Evolutionary conservation across 2,329 filamentous ascomycete genomes (phyloP), one percentile per base, ranked within the genome.

Genomic region (Arthroderma uncinatum): DNA sequence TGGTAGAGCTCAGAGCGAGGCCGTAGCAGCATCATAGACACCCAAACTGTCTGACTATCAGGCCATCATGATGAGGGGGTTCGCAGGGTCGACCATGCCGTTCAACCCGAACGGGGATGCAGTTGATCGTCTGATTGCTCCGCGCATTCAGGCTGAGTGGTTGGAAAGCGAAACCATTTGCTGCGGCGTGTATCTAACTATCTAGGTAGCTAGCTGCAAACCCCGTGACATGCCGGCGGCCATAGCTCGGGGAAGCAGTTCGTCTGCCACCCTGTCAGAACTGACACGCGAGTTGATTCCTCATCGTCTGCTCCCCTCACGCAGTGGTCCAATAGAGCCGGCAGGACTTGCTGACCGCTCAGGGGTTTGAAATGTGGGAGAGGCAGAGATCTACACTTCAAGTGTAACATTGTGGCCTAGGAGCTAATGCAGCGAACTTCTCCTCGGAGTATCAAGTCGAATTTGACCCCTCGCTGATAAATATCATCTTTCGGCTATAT

Each of bases 251-350:
- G 34, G 14, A 12, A 37, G 34, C 34, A 37, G 9, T 37, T 37
- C 14, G 9, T 37, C 34, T 10, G 14, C 34, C 4, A 50, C 14
- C 4, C 9, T 47, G n/a, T 25, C 47, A 19, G 2, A 16, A 7
- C 47, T 34, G 28, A 33, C 47, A 50, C n/a, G 25, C 47, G 23
- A 33, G 25, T 30, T 50, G 47, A 50, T 50, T 50, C 47, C 47
- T 50, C 47, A 50, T 30, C 47, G 8, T 19, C 25, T 25, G 6
- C n/a, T n/a, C 25, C 9, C 47, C 25, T 33, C 8, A 10, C 9
- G 47, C 5, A 50, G 28, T 16, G 28, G 23, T 33, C 47, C 47
- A 50, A 50, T 50, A 50, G 47, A 25, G 12, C 25, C 6, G 8
- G 47, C 47, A 50, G 47, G n/a, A 2, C 16, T 19, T 30, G 23